Conservation (phyloP, 2,329 filamentous ascomycete species). For the Penicillium sp. region DNA sequence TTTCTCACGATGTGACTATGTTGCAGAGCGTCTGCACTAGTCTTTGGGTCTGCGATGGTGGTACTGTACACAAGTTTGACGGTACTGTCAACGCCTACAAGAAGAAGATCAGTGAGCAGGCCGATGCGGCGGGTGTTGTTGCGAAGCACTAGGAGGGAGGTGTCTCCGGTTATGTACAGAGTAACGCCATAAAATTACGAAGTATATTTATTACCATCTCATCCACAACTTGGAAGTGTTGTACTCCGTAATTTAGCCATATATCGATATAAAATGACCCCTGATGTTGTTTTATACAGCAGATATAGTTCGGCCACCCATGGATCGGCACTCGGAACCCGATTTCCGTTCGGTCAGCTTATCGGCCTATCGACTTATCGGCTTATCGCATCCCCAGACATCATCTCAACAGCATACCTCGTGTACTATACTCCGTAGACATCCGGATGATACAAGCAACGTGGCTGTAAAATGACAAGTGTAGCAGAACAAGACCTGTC, state of each 20-base stretch:
- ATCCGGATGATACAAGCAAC: constrained; percentile 10
- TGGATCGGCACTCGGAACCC: not conserved
- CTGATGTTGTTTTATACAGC: no score
- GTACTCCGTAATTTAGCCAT: no score
- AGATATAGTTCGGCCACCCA: not conserved
- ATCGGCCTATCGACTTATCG: constrained; percentile 18
- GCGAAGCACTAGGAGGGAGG: constrained; percentile 33
- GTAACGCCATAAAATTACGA: constrained; percentile 5
- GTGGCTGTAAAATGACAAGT: constrained; percentile 26
- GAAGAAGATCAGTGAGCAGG: constrained; percentile 89
- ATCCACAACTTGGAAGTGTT: no score
- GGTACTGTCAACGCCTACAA: constrained; percentile 97
- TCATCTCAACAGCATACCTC: not conserved
- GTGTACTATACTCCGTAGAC: not conserved
- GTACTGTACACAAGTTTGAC: constrained; percentile 92
- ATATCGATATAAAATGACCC: no score
- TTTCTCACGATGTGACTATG: constrained; percentile 99
- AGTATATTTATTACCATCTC: not conserved
- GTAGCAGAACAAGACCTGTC: constrained; percentile 25
- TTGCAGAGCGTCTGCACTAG: constrained; percentile 92
- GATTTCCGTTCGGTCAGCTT: constrained; percentile 8
- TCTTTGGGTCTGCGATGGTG: constrained; percentile 94
- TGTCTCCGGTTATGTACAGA: constrained; percentile 8
- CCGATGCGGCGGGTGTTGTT: constrained; percentile 80
- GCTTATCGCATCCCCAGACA: constrained; percentile 12